phyloP scores from a whole-genome alignment of 345 rosid genomes.

The Litchi chinensis region DNA sequence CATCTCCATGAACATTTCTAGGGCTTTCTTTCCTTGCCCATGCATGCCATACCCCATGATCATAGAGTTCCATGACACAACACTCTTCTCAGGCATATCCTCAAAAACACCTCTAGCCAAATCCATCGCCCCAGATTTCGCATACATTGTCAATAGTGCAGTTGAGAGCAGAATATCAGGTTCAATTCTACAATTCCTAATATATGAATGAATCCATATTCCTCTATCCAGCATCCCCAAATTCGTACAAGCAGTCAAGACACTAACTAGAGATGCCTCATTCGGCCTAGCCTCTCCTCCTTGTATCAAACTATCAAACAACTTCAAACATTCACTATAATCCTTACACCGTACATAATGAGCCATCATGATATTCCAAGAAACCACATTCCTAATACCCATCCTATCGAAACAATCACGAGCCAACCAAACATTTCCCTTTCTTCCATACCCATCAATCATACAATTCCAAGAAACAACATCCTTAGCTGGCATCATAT shows the following conservation, averaged over 20 bases:
- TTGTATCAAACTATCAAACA: slow-evolving; percentile 51
- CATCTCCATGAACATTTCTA: slow-evolving; percentile 55
- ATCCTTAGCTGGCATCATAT: slow-evolving; percentile 47
- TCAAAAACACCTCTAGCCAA: slow-evolving; percentile 47
- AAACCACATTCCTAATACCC: slow-evolving; percentile 53
- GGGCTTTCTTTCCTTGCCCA: slow-evolving; percentile 56
- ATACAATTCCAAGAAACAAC: slow-evolving; percentile 65
- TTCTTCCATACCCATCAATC: slow-evolving; percentile 55
- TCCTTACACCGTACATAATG: slow-evolving; percentile 52
- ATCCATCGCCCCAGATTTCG: slow-evolving; percentile 43
- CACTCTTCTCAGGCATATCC: slow-evolving; percentile 42
- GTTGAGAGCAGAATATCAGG: slow-evolving; percentile 58
- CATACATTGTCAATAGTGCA: slow-evolving; percentile 58
- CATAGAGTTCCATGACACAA: slow-evolving; percentile 61
- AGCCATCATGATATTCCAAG: slow-evolving; percentile 65
- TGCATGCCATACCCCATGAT: slow-evolving; percentile 68
- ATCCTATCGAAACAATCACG: slow-evolving; percentile 46
- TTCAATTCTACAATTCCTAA: slow-evolving; percentile 37
- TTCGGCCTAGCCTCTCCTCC: slow-evolving; percentile 49
- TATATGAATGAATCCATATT: slow-evolving; percentile 47
- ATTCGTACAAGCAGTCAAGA: slow-evolving; percentile 59
- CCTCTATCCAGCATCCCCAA: slow-evolving; percentile 52
- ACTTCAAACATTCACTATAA: slow-evolving; percentile 48
- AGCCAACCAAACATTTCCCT: slow-evolving; percentile 41
- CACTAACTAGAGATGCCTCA: slow-evolving; percentile 55